Percentiles rank a stretch among this genome's conserved stretches.
These are phyloP conservation scores for Diaporthe ilicicola DNA, from an alignment of 2,329 filamentous ascomycete genomes.

Conservation along the genomic window DNA sequence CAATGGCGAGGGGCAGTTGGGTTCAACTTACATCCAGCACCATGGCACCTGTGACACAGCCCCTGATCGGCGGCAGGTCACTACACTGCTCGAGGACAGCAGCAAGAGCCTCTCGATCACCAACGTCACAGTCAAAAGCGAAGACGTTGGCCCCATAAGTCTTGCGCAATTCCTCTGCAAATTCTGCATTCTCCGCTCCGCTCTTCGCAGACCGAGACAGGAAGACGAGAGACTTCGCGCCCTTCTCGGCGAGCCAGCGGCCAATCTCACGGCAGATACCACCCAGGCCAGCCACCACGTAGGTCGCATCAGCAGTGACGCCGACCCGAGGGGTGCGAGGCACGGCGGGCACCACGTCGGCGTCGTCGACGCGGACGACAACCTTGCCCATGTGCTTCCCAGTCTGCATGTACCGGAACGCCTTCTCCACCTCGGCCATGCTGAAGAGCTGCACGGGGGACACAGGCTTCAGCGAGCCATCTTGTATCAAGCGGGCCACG, in stretches of 20 bases:
- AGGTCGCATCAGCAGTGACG: slow-evolving; percentile 37
- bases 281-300: slow-evolving; percentile 45
- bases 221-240: not conserved
- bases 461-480: not conserved
- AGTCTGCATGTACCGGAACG: slow-evolving; percentile 11
- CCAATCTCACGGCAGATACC: slow-evolving; percentile 43
- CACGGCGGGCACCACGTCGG: slow-evolving; percentile 25
- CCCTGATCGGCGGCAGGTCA: slow-evolving; percentile 42
- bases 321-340: not conserved
- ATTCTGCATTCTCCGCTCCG: slow-evolving; percentile 11
- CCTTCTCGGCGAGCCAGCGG: slow-evolving; percentile 35
- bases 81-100: slow-evolving; percentile 35
- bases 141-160: slow-evolving; percentile 36
- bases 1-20: not conserved
- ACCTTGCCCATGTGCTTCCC: slow-evolving; percentile 28
- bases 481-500: not conserved
- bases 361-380: slow-evolving; percentile 5
- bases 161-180: not conserved
- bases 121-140: slow-evolving; percentile 41
- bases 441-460: not conserved
- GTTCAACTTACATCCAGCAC: not conserved
- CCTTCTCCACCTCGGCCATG: not conserved
- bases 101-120: slow-evolving; percentile 40
- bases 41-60: slow-evolving; percentile 48
- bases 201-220: not conserved